Base-by-base conservation (phyloP, 2,329 filamentous ascomycete species). In the Leptographium procerum region DNA sequence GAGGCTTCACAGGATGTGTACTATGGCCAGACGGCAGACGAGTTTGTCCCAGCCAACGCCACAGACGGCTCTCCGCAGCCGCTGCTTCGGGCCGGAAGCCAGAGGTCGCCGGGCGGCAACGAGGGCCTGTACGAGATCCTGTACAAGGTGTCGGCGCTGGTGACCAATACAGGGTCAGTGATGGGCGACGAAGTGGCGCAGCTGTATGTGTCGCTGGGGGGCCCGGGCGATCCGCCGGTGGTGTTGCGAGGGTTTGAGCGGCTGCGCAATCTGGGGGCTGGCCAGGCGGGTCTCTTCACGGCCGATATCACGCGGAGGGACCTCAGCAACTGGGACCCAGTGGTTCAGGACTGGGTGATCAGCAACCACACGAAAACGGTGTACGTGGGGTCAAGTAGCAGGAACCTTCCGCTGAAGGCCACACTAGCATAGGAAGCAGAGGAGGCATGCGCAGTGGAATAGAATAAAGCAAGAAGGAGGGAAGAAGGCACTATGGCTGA, bases 281-380 rank as follows among this genome's bases (percentile, higher is more conserved):
- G 89, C n/a, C 70, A 83, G 70, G 83, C 79, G 56, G 77, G 75
- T 4, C 81, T 77, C 2, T 95, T 94, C 75, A 77, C 71, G 1
- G 84, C 82, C 0, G 79, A 84, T 19, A 72, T 96, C 58, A 91
- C 85, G 7, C 81, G 91, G 45, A 84, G 90, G 59, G 92, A 96
- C 67, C 65, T 96, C 58, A 90, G 86, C 69, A 94, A 91, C 74
- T 96, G 92, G 91, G 89, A 96, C 64, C 75, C 81, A 1, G 77
- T 68, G 1, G 69, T 73, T n/a, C 91, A 96, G 77, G 86, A 96
- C 75, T 97, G 92, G 91, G 81, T 90, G 52, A 65, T 83, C n/a
- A 76, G 73, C 10, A 64, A 72, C 22, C 66, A 71, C 52, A 66
- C 74, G 59, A 84, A 84, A 75, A 81, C 69, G 57, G 75, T 81